Evolutionary conservation across 495 filamentous ascomycete species (phyloP), one percentile per base, ranked within the genome.

Genomic region (Xeromyces bisporus): DNA sequence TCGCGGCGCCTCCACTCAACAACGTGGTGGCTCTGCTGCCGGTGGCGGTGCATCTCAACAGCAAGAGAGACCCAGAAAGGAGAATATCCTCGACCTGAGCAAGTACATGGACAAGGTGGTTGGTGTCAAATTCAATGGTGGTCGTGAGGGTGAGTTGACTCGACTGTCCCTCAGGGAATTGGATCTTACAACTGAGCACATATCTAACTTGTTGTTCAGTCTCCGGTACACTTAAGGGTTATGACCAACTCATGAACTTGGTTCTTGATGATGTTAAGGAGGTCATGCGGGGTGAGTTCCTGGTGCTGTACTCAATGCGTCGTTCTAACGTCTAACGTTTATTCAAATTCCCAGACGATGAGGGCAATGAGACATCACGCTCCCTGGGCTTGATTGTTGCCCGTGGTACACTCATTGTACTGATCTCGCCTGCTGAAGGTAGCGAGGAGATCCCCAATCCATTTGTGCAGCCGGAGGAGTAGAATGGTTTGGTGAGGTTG

Each of bases 31-130:
- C 50, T 58, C 60, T 53, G 60, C 58, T 7, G 52, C 56, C 46
- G 53, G 55, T 44, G 58, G 55, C 39, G 52, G 47, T 3, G 35
- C 34, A 20, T 23, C 21, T 7, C 35, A 40, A 11, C 60, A 64
- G 28, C 67, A 67, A 37, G 77, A 83, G 49, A 76, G 80, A 40
- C 82, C 85, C 36, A 93, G 93, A 69, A 93, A 94, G 61, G 87
- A 97, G 51, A 93, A 94, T 48, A 97, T 97, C 44, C 69, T 97
- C 13, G 89, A 97, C 41, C 59, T 97, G 38, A 71, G 64, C 49
- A 91, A 91, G 61, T 97, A 93, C 49, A 84, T 92, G 74, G 89
- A 96, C 55, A 87, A 93, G 67, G 66, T 77, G 46, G 79, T 97
- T 32, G 75, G 68, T 3, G 89, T 96, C 37, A 94, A 96, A 59